Conservation (phyloP, 2,329 filamentous ascomycete genomes). For the Colletotrichum theobromicola region DNA sequence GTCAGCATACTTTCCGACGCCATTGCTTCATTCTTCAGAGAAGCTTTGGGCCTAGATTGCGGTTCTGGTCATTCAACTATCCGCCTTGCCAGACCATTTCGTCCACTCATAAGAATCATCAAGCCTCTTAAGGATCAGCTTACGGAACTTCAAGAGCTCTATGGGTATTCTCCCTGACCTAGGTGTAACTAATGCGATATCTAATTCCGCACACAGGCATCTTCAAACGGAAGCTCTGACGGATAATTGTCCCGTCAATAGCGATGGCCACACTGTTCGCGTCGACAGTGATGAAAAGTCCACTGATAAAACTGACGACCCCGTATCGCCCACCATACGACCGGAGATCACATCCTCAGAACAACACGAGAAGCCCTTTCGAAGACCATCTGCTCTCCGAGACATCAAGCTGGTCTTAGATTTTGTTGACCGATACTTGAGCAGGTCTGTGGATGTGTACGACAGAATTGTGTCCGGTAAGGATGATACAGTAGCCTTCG, state of each 20-base stretch:
- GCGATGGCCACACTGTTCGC: too few species aligned
- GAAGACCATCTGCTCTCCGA: not conserved
- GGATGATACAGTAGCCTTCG: slow-evolving; percentile 18
- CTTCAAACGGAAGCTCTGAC: too few species aligned
- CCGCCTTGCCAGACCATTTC: not conserved
- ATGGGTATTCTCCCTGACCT: too few species aligned
- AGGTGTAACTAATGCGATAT: too few species aligned
- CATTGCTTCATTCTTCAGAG: not conserved
- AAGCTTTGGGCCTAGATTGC: not conserved
- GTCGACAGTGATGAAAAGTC: too few species aligned
- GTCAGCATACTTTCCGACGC: not conserved
- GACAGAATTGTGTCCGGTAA: not conserved
- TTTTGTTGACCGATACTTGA: not conserved
- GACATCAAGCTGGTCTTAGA: not conserved
- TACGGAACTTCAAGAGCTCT: not conserved
- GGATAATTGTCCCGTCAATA: too few species aligned
- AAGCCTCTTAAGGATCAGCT: not conserved
- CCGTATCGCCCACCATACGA: too few species aligned
- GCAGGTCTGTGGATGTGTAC: not conserved
- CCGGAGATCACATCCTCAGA: too few species aligned
- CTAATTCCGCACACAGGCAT: too few species aligned
- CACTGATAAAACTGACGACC: too few species aligned
- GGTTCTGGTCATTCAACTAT: not conserved
- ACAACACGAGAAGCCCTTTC: too few species aligned
- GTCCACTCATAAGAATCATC: not conserved